A percentile compares a stretch with the other conserved stretches of the same genome.
Conservation (phyloP, 139 green algal genomes). For the Bryopsis sp. region DNA sequence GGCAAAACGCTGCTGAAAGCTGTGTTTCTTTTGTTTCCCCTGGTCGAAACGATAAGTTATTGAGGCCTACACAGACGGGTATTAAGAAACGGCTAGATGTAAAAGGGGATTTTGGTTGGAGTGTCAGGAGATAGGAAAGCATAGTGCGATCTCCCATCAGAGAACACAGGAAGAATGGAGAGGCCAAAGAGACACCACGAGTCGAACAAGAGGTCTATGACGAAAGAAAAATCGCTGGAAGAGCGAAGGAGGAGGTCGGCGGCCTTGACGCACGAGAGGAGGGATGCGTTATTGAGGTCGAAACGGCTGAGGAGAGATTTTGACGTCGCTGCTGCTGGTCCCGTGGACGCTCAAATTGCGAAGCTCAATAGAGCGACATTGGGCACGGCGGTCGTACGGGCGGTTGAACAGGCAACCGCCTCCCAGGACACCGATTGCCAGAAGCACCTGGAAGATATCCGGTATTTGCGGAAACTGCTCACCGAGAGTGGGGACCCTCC, state of each 20-base stretch:
- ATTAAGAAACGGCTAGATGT: too few species aligned
- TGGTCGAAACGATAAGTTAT: too few species aligned
- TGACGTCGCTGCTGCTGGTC: background rate
- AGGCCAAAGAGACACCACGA: too few species aligned
- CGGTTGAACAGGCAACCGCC: background rate
- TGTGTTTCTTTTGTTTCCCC: too few species aligned
- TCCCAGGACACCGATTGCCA: background rate
- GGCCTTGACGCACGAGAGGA: background rate
- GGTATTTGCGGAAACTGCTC: slow-evolving; percentile 10
- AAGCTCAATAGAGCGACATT: background rate
- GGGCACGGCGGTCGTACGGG: background rate
- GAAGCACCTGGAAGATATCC: background rate
- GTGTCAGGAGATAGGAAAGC: too few species aligned
- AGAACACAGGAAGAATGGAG: too few species aligned
- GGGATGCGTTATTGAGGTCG: slow-evolving; percentile 8
- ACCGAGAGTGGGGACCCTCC: slow-evolving; percentile 5
- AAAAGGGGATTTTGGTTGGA: too few species aligned
- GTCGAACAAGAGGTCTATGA: too few species aligned
- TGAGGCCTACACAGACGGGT: too few species aligned
- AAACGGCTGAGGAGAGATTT: slow-evolving; percentile 12
- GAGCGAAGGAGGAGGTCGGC: background rate
- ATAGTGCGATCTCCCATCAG: too few species aligned
- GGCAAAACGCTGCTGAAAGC: too few species aligned
- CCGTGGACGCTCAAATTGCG: background rate
- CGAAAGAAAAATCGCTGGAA: background rate